A percentile compares a stretch with the other conserved stretches of the same genome.
Conservation (phyloP, 192 early-diverging fungal genomes). For the Gonapodya prolifera region DNA sequence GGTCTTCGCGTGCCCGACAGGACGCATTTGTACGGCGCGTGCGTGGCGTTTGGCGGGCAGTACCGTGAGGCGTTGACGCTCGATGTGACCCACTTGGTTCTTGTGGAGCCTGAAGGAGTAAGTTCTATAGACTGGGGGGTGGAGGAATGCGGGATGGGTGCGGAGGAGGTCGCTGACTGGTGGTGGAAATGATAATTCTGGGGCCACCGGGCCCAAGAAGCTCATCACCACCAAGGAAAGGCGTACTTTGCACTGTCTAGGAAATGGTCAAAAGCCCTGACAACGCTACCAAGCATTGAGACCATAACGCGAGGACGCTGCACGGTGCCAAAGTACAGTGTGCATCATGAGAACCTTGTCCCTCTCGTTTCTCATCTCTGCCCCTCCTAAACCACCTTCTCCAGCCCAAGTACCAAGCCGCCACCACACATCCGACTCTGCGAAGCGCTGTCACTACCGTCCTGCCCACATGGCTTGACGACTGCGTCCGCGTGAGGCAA, state of each 20-base stretch:
- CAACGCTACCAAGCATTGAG: too few relatives aligned
- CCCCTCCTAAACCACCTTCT: not conserved
- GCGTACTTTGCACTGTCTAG: too few relatives aligned
- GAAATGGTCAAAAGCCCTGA: too few relatives aligned
- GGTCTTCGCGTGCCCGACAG: slow-evolving; percentile 22
- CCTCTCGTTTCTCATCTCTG: too few relatives aligned
- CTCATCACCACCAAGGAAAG: too few relatives aligned
- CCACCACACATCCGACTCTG: not conserved
- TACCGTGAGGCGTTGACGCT: slow-evolving; percentile 14
- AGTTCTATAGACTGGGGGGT: not conserved
- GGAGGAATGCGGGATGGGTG: not conserved
- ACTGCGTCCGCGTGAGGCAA: not conserved
- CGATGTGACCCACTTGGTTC: slow-evolving; percentile 30
- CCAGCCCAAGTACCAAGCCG: not conserved
- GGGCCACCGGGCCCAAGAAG: too few relatives aligned
- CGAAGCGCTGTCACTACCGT: not conserved
- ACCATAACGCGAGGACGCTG: too few relatives aligned
- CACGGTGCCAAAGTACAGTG: too few relatives aligned
- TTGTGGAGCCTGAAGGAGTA: slow-evolving; percentile 12
- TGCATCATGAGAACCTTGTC: too few relatives aligned
- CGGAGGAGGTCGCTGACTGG: not conserved
- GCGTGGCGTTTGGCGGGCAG: slow-evolving; percentile 17
- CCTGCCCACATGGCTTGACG: not conserved
- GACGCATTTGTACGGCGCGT: slow-evolving; percentile 23
- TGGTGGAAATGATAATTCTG: too few relatives aligned